Evolutionary conservation across 2,329 filamentous ascomycete species (phyloP).

Genomic region (Colletotrichum liaoningense): DNA sequence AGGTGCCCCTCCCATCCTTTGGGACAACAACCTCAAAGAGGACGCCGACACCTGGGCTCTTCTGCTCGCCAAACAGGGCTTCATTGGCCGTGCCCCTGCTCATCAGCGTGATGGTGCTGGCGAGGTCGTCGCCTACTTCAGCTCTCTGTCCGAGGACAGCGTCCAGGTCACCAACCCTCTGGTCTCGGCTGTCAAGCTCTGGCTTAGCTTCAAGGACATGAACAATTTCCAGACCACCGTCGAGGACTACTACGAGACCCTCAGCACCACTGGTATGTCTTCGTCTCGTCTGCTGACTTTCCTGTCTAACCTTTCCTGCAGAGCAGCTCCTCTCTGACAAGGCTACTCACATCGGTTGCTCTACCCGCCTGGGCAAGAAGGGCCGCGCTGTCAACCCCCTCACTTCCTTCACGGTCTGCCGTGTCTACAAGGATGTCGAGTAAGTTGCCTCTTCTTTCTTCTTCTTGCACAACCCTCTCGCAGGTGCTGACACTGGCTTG

Average conservation of each 20-base stretch:
- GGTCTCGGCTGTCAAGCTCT: not conserved
- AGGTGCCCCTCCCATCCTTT: not conserved
- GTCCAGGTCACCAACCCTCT: not conserved
- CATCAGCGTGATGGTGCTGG: constrained; percentile 13
- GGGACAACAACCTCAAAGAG: not conserved
- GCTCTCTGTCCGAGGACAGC: not conserved
- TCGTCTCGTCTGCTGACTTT: accelerated
- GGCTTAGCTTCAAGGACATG: not conserved
- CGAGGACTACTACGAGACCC: not conserved
- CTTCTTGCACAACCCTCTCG: not conserved
- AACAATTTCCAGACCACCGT: not conserved
- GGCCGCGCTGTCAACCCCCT: not conserved
- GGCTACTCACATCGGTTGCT: constrained; percentile 13
- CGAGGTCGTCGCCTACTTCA: constrained; percentile 9
- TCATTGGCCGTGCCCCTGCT: constrained; percentile 2
- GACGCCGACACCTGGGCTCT: constrained; percentile 1
- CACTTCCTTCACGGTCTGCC: constrained; percentile 9
- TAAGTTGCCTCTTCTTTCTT: not conserved
- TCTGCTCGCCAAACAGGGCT: not conserved
- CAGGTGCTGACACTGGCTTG: not conserved
- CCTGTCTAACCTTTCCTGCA: not conserved
- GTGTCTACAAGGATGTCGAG: constrained; percentile 11
- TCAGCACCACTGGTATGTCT: not conserved
- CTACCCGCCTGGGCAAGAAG: not conserved
- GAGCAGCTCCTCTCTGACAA: constrained; percentile 13